Percentiles rank a stretch among this genome's conserved stretches.
Evolutionary conservation across 163 green algal species (phyloP).

Genomic region (Scenedesmus sp.): DNA sequence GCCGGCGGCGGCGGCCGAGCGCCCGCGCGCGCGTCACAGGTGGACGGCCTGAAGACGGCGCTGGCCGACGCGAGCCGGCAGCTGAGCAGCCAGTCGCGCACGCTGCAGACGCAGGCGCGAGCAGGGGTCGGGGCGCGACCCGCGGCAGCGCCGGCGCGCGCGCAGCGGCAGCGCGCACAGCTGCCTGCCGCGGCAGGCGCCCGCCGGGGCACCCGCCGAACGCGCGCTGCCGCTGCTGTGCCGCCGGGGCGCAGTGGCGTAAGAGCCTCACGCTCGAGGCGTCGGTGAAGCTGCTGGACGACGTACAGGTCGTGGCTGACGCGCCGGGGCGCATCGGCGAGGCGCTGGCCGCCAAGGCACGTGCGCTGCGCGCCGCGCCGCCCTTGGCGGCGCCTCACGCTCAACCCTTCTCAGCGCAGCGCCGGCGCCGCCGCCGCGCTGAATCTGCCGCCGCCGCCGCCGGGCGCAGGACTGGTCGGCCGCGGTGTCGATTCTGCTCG

Average conservation of each 20-base stretch:
- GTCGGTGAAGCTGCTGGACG: conserved; percentile 66
- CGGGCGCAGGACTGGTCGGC: conserved; percentile 65
- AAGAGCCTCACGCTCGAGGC: conserved; percentile 62
- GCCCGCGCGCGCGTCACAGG: conserved; percentile 37
- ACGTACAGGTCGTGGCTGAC: conserved; percentile 64
- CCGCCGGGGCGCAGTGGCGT: conserved; percentile 60
- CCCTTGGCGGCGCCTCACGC: too few species aligned
- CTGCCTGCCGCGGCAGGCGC: neutral
- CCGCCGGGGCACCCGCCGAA: neutral
- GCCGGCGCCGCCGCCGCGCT: neutral
- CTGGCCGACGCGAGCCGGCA: conserved; percentile 70
- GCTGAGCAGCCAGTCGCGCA: conserved; percentile 63
- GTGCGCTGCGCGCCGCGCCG: too few species aligned
- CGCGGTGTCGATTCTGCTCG: conserved; percentile 70
- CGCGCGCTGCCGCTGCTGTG: neutral
- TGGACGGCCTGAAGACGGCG: conserved; percentile 63
- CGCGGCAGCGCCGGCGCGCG: neutral
- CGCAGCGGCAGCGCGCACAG: neutral
- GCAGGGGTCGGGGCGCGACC: neutral
- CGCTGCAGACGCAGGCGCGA: conserved; percentile 63
- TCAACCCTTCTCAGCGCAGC: too few species aligned
- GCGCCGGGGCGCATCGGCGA: conserved; percentile 57
- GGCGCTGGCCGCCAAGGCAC: conserved; percentile 60
- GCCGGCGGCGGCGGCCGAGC: too few species aligned
- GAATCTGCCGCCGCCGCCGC: neutral